phyloP scores from a whole-genome alignment of 2,329 filamentous ascomycete species.

The Cercospora sp. region DNA sequence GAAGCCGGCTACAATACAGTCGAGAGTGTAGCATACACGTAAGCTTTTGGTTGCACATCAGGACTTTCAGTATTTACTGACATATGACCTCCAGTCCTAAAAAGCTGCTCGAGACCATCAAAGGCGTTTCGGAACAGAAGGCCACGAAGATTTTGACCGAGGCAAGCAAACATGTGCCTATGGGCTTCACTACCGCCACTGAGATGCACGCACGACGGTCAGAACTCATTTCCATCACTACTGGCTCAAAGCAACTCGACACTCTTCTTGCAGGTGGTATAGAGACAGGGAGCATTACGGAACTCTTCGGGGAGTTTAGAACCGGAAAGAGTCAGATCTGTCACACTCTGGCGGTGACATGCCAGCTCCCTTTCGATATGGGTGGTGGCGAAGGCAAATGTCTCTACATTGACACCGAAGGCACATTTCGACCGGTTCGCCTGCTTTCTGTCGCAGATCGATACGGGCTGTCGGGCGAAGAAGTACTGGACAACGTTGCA shows the following conservation, averaged over 20 bases:
- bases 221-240: conserved; percentile 96
- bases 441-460: conserved; percentile 88
- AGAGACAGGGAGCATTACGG: conserved; percentile 96
- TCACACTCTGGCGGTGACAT: conserved; percentile 97
- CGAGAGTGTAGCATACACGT: conserved; percentile 93
- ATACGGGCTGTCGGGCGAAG: conserved; percentile 91
- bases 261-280: conserved; percentile 91
- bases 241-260: conserved; percentile 95
- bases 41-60: conserved; percentile 37
- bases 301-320: conserved; percentile 96
- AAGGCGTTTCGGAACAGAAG: conserved; percentile 96
- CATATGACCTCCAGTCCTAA: conserved; percentile 52
- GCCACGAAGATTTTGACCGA: conserved; percentile 87
- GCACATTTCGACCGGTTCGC: conserved; percentile 89
- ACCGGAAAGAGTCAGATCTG: conserved; percentile 99
- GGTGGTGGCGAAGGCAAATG: conserved; percentile 98
- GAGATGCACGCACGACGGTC: conserved; percentile 98
- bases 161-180: conserved; percentile 92
- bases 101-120: conserved; percentile 86
- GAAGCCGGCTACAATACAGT: conserved; percentile 95
- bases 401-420: conserved; percentile 97
- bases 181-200: conserved; percentile 98
- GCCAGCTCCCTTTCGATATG: conserved; percentile 97
- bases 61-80: conserved; percentile 28
- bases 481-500: conserved; percentile 96